Conservation (phyloP, 2,329 filamentous ascomycete genomes). For the Mariannaea elegans region DNA sequence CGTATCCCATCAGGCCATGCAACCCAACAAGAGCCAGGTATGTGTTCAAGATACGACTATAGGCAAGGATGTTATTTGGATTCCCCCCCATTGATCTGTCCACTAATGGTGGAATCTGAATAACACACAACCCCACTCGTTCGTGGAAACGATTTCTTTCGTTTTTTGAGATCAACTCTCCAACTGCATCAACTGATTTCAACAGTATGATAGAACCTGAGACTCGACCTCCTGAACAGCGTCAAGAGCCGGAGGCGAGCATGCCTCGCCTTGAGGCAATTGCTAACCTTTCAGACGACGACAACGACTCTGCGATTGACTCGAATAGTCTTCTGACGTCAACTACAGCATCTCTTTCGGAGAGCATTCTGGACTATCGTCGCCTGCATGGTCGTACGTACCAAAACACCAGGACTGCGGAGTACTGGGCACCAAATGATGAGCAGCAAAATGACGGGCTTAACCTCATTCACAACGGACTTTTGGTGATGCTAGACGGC, state of each 20-base stretch:
- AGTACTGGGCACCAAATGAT: conserved; percentile 43
- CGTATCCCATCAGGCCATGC: background rate
- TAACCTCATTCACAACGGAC: conserved; percentile 39
- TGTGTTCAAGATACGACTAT: background rate
- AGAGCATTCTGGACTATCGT: conserved; percentile 46
- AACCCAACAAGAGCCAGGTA: background rate
- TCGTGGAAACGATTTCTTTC: background rate
- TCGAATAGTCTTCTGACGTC: conserved; percentile 28
- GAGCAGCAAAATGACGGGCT: conserved; percentile 37
- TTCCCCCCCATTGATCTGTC: background rate
- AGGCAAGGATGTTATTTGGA: background rate
- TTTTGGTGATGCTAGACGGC: conserved; percentile 35
- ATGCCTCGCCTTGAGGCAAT: background rate
- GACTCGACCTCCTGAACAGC: background rate
- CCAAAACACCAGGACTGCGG: conserved; percentile 40
- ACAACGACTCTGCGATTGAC: conserved; percentile 5
- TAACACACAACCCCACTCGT: background rate
- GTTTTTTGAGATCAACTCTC: background rate
- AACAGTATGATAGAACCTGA: background rate
- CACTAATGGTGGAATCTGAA: background rate
- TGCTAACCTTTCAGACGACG: background rate
- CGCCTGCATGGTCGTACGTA: conserved; percentile 44
- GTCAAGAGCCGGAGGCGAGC: background rate
- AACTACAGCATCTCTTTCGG: conserved; percentile 44
- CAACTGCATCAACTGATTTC: background rate